Evolutionary conservation across 1,284 basidiomycete species (phyloP).

Genomic region (Earliella scabrosa): DNA sequence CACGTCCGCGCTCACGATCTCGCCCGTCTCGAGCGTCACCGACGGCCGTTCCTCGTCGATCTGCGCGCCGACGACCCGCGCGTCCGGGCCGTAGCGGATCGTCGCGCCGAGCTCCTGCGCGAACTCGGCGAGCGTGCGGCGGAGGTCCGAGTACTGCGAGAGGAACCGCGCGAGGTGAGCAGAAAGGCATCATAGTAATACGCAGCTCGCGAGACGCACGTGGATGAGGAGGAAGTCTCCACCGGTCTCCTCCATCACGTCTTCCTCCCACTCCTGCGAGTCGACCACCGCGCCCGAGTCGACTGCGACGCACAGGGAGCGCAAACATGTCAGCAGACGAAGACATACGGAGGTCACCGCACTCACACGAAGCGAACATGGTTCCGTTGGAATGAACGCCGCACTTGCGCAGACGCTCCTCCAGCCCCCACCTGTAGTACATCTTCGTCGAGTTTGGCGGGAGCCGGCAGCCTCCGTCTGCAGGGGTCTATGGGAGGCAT

Average conservation of each 20-base stretch:
- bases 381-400: constrained; percentile 19
- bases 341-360: background rate
- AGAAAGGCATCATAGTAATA: background rate
- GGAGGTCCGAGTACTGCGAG: constrained; percentile 21
- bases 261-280: constrained; percentile 31
- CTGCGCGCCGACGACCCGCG: constrained; percentile 19
- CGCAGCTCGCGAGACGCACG: constrained; percentile 21
- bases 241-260: constrained; percentile 32
- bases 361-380: constrained; percentile 20
- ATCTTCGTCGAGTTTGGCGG: constrained; percentile 36
- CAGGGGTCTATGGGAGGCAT: constrained; percentile 16
- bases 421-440: constrained; percentile 35
- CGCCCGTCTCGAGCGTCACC: constrained; percentile 32
- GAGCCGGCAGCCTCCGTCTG: constrained; percentile 29
- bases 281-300: constrained; percentile 27
- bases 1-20: constrained; percentile 33
- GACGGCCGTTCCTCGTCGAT: constrained; percentile 21
- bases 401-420: constrained; percentile 23
- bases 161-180: constrained; percentile 12
- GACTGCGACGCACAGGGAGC: constrained; percentile 22
- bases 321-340: background rate
- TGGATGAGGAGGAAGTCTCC: constrained; percentile 31
- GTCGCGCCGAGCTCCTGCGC: constrained; percentile 29
- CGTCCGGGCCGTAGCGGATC: constrained; percentile 18
- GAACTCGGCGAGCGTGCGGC: constrained; percentile 26